Base-by-base conservation (phyloP, 2,329 filamentous ascomycete species). In the Colletotrichum abscissum region DNA sequence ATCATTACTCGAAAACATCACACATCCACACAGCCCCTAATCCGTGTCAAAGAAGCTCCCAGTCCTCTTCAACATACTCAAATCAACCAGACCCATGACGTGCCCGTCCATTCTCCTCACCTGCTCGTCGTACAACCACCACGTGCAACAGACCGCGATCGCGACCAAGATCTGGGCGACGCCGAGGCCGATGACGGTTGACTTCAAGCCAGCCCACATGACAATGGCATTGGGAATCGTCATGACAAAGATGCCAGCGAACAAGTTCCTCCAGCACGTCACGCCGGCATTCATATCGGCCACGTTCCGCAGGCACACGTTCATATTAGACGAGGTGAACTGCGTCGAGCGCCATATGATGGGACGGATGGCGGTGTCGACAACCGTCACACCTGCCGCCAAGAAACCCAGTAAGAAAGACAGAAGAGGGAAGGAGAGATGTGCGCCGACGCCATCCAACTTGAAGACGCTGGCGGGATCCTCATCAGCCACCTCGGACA, bases 281-380 rank as follows among this genome's bases (percentile, higher is more conserved):
- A 88, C 81, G 35, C 81, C 84, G 4, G 81, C 83, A 30, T 83
- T 79, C 87, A 89, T 89, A 75, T 89, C 87, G 16, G 82, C 82
- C 19, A 84, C 84, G 76, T 82, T 86, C 35, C 87, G 84, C 65
- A 87, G 81, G 28, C 83, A 83, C 14, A 84, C 79, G n/a, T 80
- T 80, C 28, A 88, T 80, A 77, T 83, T 88, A 6, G 85, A 82
- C 3, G 83, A 85, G 0, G 86, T 88, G 74, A 87, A 89, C 58
- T 84, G 84, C 8, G 87, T 85, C 38, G 86, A 88, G n/a, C 83
- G 81, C 30, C 82, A 81, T 57, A 89, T 81, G 30, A 86, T 77
- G 1, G 87, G 86, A 3, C 80, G 78, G 2, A 82, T 80, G 0
- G 84, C 82, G 3, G 82, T 80, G 66, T 87, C 84, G 6, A 89